These are phyloP conservation scores for Patellifolia procumbens DNA, from an alignment of 179 eudicot genomes.

Conservation along the genomic window DNA sequence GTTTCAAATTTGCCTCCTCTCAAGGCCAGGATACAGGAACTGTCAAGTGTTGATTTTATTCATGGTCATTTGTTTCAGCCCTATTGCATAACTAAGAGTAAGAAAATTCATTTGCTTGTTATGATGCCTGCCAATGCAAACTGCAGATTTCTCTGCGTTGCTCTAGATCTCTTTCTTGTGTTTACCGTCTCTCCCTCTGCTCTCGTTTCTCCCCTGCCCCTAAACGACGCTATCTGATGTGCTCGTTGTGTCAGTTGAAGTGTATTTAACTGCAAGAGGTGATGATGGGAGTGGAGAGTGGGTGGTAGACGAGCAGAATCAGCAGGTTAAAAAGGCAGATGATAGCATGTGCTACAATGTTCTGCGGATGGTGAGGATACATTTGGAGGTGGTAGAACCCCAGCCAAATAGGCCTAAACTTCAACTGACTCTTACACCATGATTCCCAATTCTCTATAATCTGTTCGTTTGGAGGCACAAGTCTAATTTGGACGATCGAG, in stretches of 20 bases:
- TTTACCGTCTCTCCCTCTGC: background rate
- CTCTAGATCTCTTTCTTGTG: too few species aligned
- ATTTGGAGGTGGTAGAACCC: conserved; percentile 92
- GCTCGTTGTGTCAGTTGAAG: conserved; percentile 39
- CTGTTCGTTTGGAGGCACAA: too few species aligned
- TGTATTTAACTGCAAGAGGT: conserved; percentile 61
- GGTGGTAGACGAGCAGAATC: conserved; percentile 86
- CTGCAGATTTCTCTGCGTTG: too few species aligned
- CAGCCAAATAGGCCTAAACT: conserved; percentile 96
- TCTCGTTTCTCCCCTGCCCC: background rate
- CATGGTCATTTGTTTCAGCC: background rate
- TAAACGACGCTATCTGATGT: background rate
- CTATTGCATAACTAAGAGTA: background rate
- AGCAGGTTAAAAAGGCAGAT: conserved; percentile 68
- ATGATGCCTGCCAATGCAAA: background rate
- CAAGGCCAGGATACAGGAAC: background rate
- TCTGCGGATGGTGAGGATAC: conserved; percentile 75
- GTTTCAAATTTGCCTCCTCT: background rate
- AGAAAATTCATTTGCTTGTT: background rate
- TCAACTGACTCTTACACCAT: conserved; percentile 59
- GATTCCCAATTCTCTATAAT: background rate
- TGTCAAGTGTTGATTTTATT: background rate
- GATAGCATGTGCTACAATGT: conserved; percentile 65
- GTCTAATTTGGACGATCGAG: too few species aligned
- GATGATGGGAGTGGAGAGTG: conserved; percentile 75